Evolutionary conservation across 2,329 filamentous ascomycete genomes (phyloP), one percentile per base, ranked within the genome.

Genomic region (Cordyceps farinosa): DNA sequence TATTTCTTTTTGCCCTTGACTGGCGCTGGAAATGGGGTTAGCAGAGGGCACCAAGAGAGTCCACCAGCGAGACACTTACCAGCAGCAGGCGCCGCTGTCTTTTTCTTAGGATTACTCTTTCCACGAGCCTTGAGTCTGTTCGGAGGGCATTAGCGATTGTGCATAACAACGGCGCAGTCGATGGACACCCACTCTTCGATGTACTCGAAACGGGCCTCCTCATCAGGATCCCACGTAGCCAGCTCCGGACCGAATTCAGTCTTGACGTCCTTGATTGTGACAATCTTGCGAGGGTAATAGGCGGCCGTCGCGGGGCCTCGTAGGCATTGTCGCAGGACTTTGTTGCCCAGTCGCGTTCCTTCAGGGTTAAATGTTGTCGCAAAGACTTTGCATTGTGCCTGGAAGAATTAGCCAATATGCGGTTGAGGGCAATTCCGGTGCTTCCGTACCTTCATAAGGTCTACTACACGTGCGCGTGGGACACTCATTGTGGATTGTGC

Each of bases 361-460:
- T 91, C 84, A 32, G 95, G 95, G 78, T 99, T 99, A 82, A 88
- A 98, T 60, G 89, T 93, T 57, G 90, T 91, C 72, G 88, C 89
- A 82, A 98, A 99, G 79, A 98, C 86, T 75, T 88, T 87, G 83
- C 92, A 97, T 89, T 93, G 92, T 73, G 86, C 85, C 93, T 97
- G 70, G 48, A 1, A 38, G 11, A 27, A 5, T 34, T 40, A 63
- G 61, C 40, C 5, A 3, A 13, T 17, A 6, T 15, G n/a, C 34
- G 7, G 22, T 22, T 10, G 11, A 10, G 5, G 22, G 3, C 7
- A 13, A 13, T 48, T n/a, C 30, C 2, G 22, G 6, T 5, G 17
- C 5, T 7, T 42, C 13, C 69, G 52, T 77, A 91, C 92, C 88
- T 92, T 92, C 81, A 94, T 85, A 67, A 97, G 84, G 73, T 92